Conservation (phyloP, 2,329 filamentous ascomycete genomes). For the Pleomassaria siparia region DNA sequence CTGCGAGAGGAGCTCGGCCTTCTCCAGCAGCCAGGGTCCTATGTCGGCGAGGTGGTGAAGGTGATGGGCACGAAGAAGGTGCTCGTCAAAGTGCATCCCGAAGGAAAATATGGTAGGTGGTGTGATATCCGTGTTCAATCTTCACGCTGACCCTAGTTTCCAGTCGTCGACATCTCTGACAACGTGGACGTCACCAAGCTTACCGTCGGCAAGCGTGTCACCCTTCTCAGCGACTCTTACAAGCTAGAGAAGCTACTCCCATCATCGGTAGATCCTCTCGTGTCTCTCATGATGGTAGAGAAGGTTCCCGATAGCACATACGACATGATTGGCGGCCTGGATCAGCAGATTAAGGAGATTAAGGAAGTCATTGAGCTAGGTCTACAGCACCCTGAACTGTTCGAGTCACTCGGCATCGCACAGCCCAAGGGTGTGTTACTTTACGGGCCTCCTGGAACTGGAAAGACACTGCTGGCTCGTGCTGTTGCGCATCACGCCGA, state of each 20-base stretch:
- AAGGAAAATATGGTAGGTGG: constrained; percentile 94
- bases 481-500: constrained; percentile 98
- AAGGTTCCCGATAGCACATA: constrained; percentile 99
- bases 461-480: constrained; percentile 92
- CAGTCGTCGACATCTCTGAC: constrained; percentile 95
- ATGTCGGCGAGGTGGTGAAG: constrained; percentile 99
- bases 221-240: constrained; percentile 94
- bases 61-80: constrained; percentile 99
- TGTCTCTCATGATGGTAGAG: constrained; percentile 99
- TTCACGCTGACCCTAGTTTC: neutral
- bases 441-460: constrained; percentile 94
- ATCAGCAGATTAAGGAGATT: constrained; percentile 99
- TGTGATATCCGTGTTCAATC: neutral
- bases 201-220: constrained; percentile 95
- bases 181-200: constrained; percentile 93
- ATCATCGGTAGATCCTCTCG: constrained; percentile 95
- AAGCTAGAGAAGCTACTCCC: constrained; percentile 98
- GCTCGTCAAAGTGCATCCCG: constrained; percentile 96
- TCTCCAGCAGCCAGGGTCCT: constrained; percentile 94
- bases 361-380: constrained; percentile 99
- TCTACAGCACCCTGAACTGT: constrained; percentile 96
- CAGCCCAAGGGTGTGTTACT: constrained; percentile 97
- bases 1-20: constrained; percentile 93
- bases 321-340: constrained; percentile 98
- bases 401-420: constrained; percentile 97